Conservation (phyloP, 2,329 filamentous ascomycete species). For the Colletotrichum kahawae region DNA sequence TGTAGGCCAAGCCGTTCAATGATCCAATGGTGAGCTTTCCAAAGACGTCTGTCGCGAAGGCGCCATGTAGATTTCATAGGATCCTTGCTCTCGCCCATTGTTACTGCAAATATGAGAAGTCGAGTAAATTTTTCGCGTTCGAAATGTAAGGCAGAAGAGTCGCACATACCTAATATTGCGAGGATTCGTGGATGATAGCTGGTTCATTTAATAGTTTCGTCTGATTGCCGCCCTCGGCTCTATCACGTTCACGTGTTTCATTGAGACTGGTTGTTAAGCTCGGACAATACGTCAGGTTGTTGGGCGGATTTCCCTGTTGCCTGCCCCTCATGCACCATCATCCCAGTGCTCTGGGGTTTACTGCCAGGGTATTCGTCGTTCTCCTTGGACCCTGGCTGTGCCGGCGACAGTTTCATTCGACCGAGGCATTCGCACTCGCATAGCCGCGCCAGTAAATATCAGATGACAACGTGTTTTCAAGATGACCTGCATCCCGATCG, state of each 20-base stretch:
- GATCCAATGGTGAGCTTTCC: constrained; percentile 36
- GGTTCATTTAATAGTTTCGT: constrained; percentile 5
- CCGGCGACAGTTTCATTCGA: not conserved
- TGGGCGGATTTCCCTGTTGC: not conserved
- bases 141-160: not conserved
- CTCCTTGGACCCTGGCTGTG: not conserved
- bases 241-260: constrained; percentile 8
- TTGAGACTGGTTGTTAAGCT: not conserved
- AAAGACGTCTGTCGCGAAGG: constrained; percentile 27
- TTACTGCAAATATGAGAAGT: not conserved
- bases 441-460: not conserved
- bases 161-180: accelerated
- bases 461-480: not conserved
- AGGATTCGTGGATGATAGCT: not conserved
- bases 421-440: constrained; percentile 1
- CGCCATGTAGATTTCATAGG: constrained; percentile 48
- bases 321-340: not conserved
- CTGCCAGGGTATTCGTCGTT: not conserved
- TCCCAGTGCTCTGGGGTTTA: not conserved
- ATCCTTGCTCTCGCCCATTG: constrained; percentile 28
- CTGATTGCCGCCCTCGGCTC: constrained; percentile 1
- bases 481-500: not conserved
- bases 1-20: constrained; percentile 35
- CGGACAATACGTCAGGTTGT: not conserved
- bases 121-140: not conserved